Percentiles rank a stretch among this genome's conserved stretches.
Conservation (phyloP, 2,329 filamentous ascomycete genomes). For the Zymoseptoria pseudotritici region DNA sequence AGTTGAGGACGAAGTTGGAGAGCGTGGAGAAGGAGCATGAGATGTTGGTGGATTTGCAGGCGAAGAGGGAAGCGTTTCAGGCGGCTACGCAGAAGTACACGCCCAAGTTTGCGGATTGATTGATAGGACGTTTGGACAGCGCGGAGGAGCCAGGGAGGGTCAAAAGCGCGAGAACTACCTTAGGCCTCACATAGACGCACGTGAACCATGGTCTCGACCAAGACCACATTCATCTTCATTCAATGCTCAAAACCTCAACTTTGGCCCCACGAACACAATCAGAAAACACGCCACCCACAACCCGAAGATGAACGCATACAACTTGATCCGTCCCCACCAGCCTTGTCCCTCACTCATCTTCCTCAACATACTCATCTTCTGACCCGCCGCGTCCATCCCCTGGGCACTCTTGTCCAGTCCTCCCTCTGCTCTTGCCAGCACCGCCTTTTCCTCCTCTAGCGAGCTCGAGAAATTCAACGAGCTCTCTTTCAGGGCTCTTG, state of each 20-base stretch:
- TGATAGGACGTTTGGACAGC: not conserved
- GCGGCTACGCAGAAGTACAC: conserved; percentile 79
- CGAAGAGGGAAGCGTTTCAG: conserved; percentile 85
- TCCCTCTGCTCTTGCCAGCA: conserved; percentile 62
- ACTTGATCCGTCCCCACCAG: conserved; percentile 68
- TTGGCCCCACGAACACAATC: conserved; percentile 79
- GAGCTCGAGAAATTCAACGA: conserved; percentile 64
- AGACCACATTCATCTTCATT: not conserved
- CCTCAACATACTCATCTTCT: conserved; percentile 67
- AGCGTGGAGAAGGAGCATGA: conserved; percentile 59
- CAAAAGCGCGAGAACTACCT: not conserved
- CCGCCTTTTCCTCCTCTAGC: conserved; percentile 66
- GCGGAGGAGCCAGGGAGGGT: not conserved
- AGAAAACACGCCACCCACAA: conserved; percentile 71
- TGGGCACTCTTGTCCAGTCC: conserved; percentile 70
- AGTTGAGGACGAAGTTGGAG: conserved; percentile 48
- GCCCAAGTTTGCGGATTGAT: conserved; percentile 63
- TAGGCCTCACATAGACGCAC: not conserved
- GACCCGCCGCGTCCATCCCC: conserved; percentile 68
- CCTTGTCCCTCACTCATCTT: conserved; percentile 82
- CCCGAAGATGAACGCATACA: conserved; percentile 77
- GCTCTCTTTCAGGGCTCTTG: conserved; percentile 66
- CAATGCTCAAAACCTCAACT: conserved; percentile 65
- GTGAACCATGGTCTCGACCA: not conserved
- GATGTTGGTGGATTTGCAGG: conserved; percentile 65